Base-by-base conservation (phyloP, 2,329 filamentous ascomycete species). In the Fusarium neocosmosporiellum region DNA sequence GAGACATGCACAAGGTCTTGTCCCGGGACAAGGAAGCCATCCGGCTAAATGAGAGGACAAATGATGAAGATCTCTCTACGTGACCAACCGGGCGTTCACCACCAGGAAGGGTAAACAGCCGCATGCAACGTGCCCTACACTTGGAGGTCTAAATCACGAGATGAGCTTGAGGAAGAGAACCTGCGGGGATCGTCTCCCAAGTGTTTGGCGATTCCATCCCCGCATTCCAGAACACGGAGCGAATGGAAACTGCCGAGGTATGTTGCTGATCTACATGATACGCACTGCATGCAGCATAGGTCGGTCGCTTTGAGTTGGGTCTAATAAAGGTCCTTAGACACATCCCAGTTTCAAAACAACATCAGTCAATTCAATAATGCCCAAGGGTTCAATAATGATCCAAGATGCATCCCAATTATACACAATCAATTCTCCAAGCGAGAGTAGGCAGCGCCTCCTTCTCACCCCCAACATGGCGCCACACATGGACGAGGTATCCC, bases 211-310 rank as follows among this genome's bases (percentile, higher is more conserved):
- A 29, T 22, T 34, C 39, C 14, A 62, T 50, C 43, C 69, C 59
- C 67, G 54, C 63, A 53, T 59, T 70, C 64, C 64, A 36, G 54
- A 59, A 65, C 33, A 46, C 41, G 24, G 36, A 43, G 14, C 50
- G 41, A 64, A 46, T 69, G 36, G 29, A 13, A 29, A 36, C 31
- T 59, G 54, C 67, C 67, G 65, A 68, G 53, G 67, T 20, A n/a
- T 20, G 37, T 13, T 57, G 29, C 34, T 20, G 65, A 57, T 65
- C 67, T 54, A 64, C 65, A 46, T 43, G 31, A 53, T 50, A 43
- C n/a, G 27, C 59, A 34, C 65, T 39, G 29, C 36, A 39, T 39
- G 37, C 36, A 55, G 59, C 20, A 69, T 65, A 34, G 59, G 14
- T 37, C 7, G n/a, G 22, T 18, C 7, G 20, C 13, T 39, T 50